Conservation (phyloP, 1,139 yeast genomes). For the Scheffersomyces cryptocercus region DNA sequence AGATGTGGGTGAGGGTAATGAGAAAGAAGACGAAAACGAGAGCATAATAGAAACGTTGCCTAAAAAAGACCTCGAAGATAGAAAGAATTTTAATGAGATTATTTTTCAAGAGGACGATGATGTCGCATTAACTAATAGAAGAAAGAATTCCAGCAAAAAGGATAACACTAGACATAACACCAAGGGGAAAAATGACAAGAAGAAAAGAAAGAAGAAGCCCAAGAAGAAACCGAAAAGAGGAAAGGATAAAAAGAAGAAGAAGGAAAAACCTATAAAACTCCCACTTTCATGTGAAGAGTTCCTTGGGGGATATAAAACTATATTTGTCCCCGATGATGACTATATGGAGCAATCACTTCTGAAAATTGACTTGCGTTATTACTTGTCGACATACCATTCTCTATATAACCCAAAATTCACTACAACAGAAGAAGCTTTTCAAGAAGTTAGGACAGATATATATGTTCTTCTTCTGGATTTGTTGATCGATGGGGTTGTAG, state of each 20-base stretch:
- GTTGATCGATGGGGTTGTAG: constrained; percentile 28
- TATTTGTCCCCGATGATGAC: constrained; percentile 39
- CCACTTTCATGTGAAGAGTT: constrained; percentile 33
- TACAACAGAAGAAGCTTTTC: constrained; percentile 33
- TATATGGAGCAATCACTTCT: constrained; percentile 26
- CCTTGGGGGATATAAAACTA: constrained; percentile 26
- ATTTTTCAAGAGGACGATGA: not conserved
- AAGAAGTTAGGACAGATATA: constrained; percentile 34
- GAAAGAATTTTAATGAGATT: constrained; percentile 3
- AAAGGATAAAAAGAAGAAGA: constrained; percentile 9
- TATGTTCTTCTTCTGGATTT: constrained; percentile 25
- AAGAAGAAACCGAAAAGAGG: constrained; percentile 11
- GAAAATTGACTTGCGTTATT: constrained; percentile 29
- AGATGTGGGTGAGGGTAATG: no score
- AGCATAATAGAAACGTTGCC: constrained; percentile 33
- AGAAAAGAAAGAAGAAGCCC: constrained; percentile 4
- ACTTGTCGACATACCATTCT: constrained; percentile 27
- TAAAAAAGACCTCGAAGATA: constrained; percentile 1
- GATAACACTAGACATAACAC: not conserved
- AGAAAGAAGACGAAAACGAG: not conserved
- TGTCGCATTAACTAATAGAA: not conserved
- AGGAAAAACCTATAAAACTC: constrained; percentile 5
- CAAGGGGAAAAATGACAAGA: constrained; percentile 1
- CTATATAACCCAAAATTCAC: constrained; percentile 18
- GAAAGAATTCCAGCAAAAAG: not conserved